These are phyloP conservation scores for Tanacetum coccineum DNA, from an alignment of 129 eudicot species.

Conservation along the genomic window DNA sequence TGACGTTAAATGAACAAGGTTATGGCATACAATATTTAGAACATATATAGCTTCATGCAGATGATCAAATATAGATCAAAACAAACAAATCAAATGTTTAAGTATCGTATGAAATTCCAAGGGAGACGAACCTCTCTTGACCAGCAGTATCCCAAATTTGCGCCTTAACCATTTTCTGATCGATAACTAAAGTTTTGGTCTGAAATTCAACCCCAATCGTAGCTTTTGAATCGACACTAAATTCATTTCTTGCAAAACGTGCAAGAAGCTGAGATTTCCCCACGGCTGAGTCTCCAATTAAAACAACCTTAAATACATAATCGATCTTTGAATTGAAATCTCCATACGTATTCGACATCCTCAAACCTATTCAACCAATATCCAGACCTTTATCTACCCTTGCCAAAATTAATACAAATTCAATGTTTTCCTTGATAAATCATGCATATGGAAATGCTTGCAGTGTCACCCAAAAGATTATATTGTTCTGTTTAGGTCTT, in stretches of 20 bases:
- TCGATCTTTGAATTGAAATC: background rate
- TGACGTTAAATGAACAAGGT: no score
- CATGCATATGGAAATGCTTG: background rate
- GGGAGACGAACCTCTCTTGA: slow-evolving; percentile 5
- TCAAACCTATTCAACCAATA: background rate
- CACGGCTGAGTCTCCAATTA: slow-evolving; percentile 10
- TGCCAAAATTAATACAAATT: background rate
- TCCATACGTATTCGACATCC: background rate
- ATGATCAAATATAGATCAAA: no score
- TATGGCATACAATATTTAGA: no score
- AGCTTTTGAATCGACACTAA: slow-evolving; percentile 1
- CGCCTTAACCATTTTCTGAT: slow-evolving; percentile 12
- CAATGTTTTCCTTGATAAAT: background rate
- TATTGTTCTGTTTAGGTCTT: background rate
- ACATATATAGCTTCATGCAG: no score
- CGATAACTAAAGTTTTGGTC: slow-evolving; percentile 8
- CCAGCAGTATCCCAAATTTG: slow-evolving; percentile 19
- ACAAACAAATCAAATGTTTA: no score
- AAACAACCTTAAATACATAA: slow-evolving; percentile 5
- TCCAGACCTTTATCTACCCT: background rate
- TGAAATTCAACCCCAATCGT: slow-evolving; percentile 9
- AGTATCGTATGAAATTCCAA: no score
- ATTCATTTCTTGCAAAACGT: background rate
- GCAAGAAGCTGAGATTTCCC: slow-evolving; percentile 17
- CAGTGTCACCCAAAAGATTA: background rate